Evolutionary conservation across 2,329 filamentous ascomycete genomes (phyloP).

Genomic region (Cryphonectria parasitica): DNA sequence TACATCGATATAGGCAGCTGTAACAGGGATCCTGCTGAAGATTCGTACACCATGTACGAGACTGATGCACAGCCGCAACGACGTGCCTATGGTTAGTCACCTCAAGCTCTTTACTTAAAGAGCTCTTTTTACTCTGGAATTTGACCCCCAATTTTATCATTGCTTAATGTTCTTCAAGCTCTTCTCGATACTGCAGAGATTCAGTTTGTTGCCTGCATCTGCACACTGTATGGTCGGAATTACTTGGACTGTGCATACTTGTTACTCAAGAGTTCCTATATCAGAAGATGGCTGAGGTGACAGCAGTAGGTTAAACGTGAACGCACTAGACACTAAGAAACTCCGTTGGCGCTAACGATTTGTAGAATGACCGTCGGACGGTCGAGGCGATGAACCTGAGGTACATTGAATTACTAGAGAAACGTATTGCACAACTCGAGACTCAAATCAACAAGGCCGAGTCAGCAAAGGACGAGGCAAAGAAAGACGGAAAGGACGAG

Average conservation of each 20-base stretch:
- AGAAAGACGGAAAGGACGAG: too few relatives aligned
- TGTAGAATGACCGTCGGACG: background rate
- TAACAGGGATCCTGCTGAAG: background rate
- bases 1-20: background rate
- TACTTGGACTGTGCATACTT: background rate
- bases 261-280: background rate
- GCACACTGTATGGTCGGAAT: background rate
- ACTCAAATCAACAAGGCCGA: slow-evolving; percentile 1
- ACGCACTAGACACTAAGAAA: background rate
- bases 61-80: background rate
- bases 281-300: slow-evolving; percentile 6
- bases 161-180: background rate
- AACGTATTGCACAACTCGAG: slow-evolving; percentile 16
- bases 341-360: background rate
- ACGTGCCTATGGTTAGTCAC: background rate
- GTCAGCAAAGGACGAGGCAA: background rate
- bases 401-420: slow-evolving; percentile 20
- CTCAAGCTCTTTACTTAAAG: background rate
- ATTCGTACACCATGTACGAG: background rate
- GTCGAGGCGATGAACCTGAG: slow-evolving; percentile 8
- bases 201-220: background rate
- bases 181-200: background rate
- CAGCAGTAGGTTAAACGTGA: background rate
- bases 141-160: background rate
- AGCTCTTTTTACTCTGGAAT: background rate